Evolutionary conservation across 805 yeast species (phyloP), one percentile per base, ranked within the genome.

Genomic region (Candida mattraensis): DNA sequence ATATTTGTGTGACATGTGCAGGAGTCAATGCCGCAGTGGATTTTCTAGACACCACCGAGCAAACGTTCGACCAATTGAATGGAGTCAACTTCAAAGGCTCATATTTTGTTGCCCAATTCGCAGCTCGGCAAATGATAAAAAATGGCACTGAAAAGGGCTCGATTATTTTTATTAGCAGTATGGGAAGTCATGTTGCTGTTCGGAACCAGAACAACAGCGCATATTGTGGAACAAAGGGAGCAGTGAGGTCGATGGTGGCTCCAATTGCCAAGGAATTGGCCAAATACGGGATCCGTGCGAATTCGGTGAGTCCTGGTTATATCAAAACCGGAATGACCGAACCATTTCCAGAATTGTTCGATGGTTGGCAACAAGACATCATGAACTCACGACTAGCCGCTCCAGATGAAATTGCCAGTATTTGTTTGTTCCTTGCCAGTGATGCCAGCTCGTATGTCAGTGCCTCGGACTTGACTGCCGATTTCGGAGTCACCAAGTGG

Each of bases 261-360:
- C 67, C 72, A 1, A 58, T 69, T 38, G 70, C 74, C 17, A 61
- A 69, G 22, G 76, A 70, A 50, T 68, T 71, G 64, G 66, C 70
- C 18, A 54, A 67, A 5, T 67, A 70, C 42, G 77, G 76, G 20
- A 59, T 42, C 16, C 13, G 77, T 49, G 76, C 70, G 32, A 72
- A 72, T 57, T 60, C 73, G 13, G 63, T 72, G 22, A 63, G 71
- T 28, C 78, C 78, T 13, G 78, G 78, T 22, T 72, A 72, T 50
- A 66, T 70, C 30, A 66, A 65, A 30, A 69, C 76, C 8, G 72
- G 66, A 28, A 66, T 72, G 28, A 53, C 59, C 13, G 57, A 48
- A 35, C 51, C 51, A 27, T 51, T 59, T 14, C 54, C 56, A 15
- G 31, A 37, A 11, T 28, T 31, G 21, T 29, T 34, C 14, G 48